Base-by-base conservation (phyloP, 352 stramenopile genomes). In the Phytophthora pini region DNA sequence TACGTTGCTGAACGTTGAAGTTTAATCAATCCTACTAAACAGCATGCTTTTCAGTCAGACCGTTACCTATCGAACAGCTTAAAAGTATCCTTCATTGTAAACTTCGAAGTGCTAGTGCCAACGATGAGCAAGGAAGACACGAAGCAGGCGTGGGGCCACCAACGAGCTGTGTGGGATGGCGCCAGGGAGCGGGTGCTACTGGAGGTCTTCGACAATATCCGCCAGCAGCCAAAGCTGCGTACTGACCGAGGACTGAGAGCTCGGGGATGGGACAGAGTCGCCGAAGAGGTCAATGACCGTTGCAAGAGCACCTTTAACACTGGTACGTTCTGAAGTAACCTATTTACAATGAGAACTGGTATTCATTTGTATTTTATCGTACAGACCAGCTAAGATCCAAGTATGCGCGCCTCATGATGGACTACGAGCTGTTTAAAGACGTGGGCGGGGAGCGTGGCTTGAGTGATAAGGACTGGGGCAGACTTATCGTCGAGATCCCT, bases 381-480 rank as follows among this genome's bases (percentile, higher is more conserved):
- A 9, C 45, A 77, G 69, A 77, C 39, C 69, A 77, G 27, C 49
- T 77, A 22, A 68, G 61, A 47, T 77, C 69, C 54, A 77, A 77
- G 64, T 68, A 57, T 39, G 43, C 55, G 10, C 69, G 69, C 4
- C 46, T 77, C 9, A 68, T 77, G 55, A 68, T 71, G 65, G 69
- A 77, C 44, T 77, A 70, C 40, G 69, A 77, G 27, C 40, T 77
- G 40, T 77, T 61, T 17, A 45, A 70, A 24, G 49, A 70, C 32
- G 58, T 74, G 15, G 55, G 49, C n/a, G 58, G 49, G 10, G 51
- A 68, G 51, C 38, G 44, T 46, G 48, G 39, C 3, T 34, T 70
- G 9, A 52, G 45, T 15, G 69, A 77, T 5, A 13, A 56, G 13
- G 58, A 38, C 11, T 77, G 69, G 69, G 69, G 74, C 22, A 62